Conservation (phyloP, 768 basidiomycete species). For the Guyanaporus albipodus region DNA sequence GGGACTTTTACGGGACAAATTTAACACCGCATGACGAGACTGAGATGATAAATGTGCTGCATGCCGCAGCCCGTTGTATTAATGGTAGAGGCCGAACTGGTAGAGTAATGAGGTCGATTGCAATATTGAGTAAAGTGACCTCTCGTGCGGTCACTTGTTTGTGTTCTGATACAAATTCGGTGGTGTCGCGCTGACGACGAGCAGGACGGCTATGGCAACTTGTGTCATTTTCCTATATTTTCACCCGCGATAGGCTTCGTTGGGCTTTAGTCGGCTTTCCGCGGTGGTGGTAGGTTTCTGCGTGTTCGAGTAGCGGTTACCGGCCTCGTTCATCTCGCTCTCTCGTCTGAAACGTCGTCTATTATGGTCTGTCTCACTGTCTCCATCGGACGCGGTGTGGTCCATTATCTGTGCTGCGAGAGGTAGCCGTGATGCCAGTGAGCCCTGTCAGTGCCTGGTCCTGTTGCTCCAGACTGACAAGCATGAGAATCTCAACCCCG, state of each 20-base stretch:
- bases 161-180: constrained; percentile 6
- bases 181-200: constrained; percentile 9
- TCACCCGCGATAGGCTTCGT: constrained; percentile 11
- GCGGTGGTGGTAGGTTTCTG: constrained; percentile 14
- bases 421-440: constrained; percentile 1
- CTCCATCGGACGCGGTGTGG: not conserved
- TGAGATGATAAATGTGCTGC: constrained; percentile 1
- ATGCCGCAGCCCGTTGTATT: not conserved
- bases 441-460: not conserved
- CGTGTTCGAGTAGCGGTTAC: not conserved
- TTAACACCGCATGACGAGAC: not conserved
- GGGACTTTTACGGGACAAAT: constrained; percentile 1
- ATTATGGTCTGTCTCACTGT: constrained; percentile 8
- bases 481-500: not conserved
- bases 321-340: not conserved
- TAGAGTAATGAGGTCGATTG: not conserved
- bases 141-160: not conserved
- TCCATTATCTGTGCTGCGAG: not conserved
- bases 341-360: constrained; percentile 10
- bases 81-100: not conserved
- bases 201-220: not conserved
- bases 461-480: constrained; percentile 6
- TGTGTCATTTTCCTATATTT: constrained; percentile 11
- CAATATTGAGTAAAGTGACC: not conserved
- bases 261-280: constrained; percentile 22